phyloP scores from a whole-genome alignment of 495 filamentous ascomycete genomes.

The Neurospora tetraspora region DNA sequence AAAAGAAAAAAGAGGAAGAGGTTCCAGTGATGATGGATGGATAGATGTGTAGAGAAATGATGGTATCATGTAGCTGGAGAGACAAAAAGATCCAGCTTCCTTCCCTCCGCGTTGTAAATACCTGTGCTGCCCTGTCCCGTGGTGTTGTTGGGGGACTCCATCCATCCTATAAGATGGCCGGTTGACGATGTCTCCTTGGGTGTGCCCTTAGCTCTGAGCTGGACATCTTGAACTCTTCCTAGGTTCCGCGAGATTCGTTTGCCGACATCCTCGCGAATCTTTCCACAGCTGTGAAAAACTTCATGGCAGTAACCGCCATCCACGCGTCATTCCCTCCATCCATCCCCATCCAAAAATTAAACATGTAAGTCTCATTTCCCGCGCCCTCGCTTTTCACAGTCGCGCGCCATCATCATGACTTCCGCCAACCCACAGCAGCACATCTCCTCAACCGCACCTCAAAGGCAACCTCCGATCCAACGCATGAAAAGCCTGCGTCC shows the following conservation, averaged over 20 bases:
- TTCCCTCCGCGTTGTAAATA: neutral
- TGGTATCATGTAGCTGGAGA: neutral
- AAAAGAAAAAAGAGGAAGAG: neutral
- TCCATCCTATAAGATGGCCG: neutral
- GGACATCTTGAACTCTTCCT: no score
- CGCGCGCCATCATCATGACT: no score
- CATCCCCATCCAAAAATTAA: no score
- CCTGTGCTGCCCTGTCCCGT: neutral
- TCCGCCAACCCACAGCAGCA: no score
- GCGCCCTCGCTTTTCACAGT: no score
- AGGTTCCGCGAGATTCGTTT: no score
- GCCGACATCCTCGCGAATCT: no score
- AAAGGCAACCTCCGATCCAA: slow-evolving; percentile 39
- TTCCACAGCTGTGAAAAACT: no score
- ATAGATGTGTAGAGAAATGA: neutral
- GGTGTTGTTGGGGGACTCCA: neutral
- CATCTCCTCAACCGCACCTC: neutral
- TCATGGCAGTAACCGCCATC: no score
- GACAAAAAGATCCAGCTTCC: neutral
- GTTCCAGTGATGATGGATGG: neutral
- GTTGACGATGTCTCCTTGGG: neutral
- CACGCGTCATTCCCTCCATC: no score
- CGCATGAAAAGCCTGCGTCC: slow-evolving; percentile 46
- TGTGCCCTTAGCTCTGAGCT: no score
- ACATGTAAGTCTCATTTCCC: no score